Percentiles rank a stretch among this genome's conserved stretches.
Evolutionary conservation across 2,329 filamentous ascomycete species (phyloP).

Genomic region (Thelonectria blattea): DNA sequence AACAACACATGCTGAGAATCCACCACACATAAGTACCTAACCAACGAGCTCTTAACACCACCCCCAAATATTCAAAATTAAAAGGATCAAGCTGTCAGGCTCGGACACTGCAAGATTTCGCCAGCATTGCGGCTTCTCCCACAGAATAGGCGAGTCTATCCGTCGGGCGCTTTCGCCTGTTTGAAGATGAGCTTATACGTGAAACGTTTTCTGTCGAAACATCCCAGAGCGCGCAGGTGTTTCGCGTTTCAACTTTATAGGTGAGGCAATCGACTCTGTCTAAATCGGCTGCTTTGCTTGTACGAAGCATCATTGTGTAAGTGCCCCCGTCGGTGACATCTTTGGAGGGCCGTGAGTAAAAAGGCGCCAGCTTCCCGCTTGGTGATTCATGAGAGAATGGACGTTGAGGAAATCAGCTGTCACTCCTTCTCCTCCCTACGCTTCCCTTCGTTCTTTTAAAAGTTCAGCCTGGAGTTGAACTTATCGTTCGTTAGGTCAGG

Average conservation of each 20-base stretch:
- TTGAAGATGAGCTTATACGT: not conserved
- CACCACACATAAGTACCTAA: not conserved
- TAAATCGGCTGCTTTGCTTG: not conserved
- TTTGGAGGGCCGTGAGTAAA: not conserved
- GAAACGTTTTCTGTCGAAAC: not conserved
- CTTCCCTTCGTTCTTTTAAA: not conserved
- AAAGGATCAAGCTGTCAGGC: not conserved
- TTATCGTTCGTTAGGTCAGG: not conserved
- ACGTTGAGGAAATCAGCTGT: not conserved
- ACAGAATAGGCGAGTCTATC: not conserved
- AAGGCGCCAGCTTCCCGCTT: slow-evolving; percentile 2
- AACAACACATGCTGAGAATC: not conserved
- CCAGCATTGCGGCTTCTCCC: too few relatives aligned
- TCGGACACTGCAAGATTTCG: too few relatives aligned
- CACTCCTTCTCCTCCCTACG: not conserved
- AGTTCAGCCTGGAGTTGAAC: slow-evolving; percentile 6
- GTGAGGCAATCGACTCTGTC: not conserved
- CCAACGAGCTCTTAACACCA: not conserved
- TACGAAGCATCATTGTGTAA: not conserved
- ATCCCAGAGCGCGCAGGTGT: not conserved
- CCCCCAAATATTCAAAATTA: not conserved
- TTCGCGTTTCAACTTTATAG: not conserved
- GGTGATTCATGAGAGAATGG: not conserved
- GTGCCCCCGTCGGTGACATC: not conserved
- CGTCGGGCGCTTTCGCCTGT: not conserved